Percentiles rank a stretch among this genome's conserved stretches.
Evolutionary conservation across 2,329 filamentous ascomycete genomes (phyloP).

Genomic region (Rhexocercosporidium sp.): DNA sequence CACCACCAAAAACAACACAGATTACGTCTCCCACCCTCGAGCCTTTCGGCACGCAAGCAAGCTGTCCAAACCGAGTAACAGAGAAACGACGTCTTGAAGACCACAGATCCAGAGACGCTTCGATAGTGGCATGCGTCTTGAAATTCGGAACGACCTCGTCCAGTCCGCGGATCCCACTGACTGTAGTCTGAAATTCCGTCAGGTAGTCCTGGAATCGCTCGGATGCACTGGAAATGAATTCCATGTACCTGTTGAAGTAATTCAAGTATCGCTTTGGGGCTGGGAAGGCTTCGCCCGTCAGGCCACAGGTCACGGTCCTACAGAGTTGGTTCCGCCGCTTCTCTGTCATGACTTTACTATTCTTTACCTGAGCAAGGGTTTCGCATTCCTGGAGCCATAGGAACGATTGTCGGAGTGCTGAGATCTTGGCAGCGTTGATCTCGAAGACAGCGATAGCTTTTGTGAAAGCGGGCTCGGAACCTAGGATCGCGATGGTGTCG

Average conservation of each 20-base stretch:
- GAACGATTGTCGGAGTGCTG: background rate
- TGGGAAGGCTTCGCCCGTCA: background rate
- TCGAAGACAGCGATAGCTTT: background rate
- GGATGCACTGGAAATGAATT: background rate
- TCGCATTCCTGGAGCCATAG: background rate
- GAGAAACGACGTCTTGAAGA: constrained; percentile 41
- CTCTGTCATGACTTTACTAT: background rate
- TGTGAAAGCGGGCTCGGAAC: background rate
- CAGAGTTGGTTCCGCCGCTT: background rate
- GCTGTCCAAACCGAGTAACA: background rate
- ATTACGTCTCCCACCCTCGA: background rate
- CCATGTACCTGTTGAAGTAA: background rate
- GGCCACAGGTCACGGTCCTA: background rate
- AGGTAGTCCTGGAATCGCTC: background rate
- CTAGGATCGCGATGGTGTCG: background rate
- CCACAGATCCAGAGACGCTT: constrained; percentile 17
- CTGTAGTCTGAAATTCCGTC: background rate
- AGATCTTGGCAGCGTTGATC: background rate
- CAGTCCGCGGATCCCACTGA: background rate
- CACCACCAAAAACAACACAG: background rate
- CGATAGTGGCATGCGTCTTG: constrained; percentile 6
- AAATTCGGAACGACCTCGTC: constrained; percentile 6
- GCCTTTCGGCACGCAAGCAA: background rate
- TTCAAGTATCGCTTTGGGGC: background rate
- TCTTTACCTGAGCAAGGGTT: background rate